Evolutionary conservation across 108 stramenopile genomes (phyloP).

Genomic region (Schizochytrium sp.): DNA sequence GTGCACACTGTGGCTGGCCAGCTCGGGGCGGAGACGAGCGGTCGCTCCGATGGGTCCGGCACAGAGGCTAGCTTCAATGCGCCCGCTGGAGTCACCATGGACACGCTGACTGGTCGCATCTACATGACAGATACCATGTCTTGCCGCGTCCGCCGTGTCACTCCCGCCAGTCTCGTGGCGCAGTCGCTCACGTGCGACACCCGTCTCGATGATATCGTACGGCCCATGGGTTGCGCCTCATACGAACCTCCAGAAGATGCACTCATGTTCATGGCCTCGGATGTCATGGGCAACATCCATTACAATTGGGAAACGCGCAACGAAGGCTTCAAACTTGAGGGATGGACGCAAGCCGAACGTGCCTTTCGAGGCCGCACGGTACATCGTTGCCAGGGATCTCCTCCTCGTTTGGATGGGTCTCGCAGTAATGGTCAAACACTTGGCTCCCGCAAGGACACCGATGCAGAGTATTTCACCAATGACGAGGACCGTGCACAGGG

Average conservation of each 20-base stretch:
- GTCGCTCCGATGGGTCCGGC: slow-evolving; percentile 57
- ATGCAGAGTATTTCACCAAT: slow-evolving; percentile 33
- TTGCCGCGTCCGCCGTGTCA: slow-evolving; percentile 56
- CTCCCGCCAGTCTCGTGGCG: slow-evolving; percentile 35
- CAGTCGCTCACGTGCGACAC: slow-evolving; percentile 48
- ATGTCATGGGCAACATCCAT: slow-evolving; percentile 59
- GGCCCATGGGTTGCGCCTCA: slow-evolving; percentile 66
- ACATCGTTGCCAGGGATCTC: slow-evolving; percentile 65
- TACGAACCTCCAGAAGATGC: slow-evolving; percentile 67
- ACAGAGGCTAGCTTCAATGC: slow-evolving; percentile 52
- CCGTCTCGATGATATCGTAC: slow-evolving; percentile 42
- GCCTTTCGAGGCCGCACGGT: slow-evolving; percentile 49
- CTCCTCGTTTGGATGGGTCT: slow-evolving; percentile 46
- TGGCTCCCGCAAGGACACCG: slow-evolving; percentile 53
- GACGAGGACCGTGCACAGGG: slow-evolving; percentile 70
- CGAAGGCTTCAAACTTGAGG: neutral
- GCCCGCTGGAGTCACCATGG: slow-evolving; percentile 55
- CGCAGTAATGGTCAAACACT: slow-evolving; percentile 42
- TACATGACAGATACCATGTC: slow-evolving; percentile 57
- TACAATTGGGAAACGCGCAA: slow-evolving; percentile 56
- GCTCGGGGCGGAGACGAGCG: slow-evolving; percentile 24
- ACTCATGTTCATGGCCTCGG: slow-evolving; percentile 40
- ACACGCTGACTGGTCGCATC: slow-evolving; percentile 43
- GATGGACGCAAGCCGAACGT: slow-evolving; percentile 36
- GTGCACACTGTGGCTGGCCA: slow-evolving; percentile 64